Base-by-base conservation (phyloP, 768 basidiomycete genomes). In the Daedaleopsis nitida region DNA sequence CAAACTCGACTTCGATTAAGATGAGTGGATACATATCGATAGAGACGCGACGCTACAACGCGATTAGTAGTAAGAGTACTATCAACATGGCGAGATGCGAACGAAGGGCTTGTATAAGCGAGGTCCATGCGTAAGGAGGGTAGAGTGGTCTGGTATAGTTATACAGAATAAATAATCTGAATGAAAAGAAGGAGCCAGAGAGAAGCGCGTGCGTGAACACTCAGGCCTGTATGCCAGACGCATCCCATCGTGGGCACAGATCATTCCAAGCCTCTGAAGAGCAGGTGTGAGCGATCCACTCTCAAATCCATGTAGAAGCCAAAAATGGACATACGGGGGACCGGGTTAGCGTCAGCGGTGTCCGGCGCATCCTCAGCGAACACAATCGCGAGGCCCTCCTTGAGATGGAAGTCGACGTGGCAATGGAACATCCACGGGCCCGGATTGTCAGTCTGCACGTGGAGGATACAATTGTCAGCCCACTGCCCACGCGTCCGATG, bases 341-440 rank as follows among this genome's bases (percentile, higher is more conserved):
- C 58, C 3, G 60, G 58, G 44, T 63, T 52, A 7, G 54, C 56
- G 9, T 42, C 35, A 8, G 55, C 27, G 1, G 69, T 58, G 57
- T 66, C 67, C 1, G n/a, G 49, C 1, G 70, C 62, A 34, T 75
- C 76, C 59, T 79, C 78, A 0, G 77, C 78, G 47, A 81, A 74
- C 7, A 80, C 76, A 17, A 81, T 59, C 2, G 78, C 78, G 14
- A 80, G 70, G n/a, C 80, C 80, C 1, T 69, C 66, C 14, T 78
- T 70, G 10, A 94, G 76, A 73, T 94, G 91, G 89, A 90, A 94
- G 70, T 92, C 89, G 63, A 90, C 88, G 71, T 91, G 89, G 70
- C 86, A 93, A 73, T 91, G 91, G 66, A 92, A 81, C 65, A 93
- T 72, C 89, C 92, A 94, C 9, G 83, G 86, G 12, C 96, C 96